Evolutionary conservation across 768 basidiomycete genomes (phyloP).

Genomic region (Suillus fuscotomentosus): DNA sequence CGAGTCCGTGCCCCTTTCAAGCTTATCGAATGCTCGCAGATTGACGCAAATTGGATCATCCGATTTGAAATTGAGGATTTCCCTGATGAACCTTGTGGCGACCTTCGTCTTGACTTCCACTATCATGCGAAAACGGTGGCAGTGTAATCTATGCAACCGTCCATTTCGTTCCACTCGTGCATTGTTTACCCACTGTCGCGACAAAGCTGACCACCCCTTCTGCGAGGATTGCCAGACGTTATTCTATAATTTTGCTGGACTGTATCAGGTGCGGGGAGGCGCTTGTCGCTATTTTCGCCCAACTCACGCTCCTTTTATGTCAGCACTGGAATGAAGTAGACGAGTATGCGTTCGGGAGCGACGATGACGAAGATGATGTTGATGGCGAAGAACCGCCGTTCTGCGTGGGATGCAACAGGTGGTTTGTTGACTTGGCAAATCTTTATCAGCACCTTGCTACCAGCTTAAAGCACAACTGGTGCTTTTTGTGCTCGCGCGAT

Average conservation of each 20-base stretch:
- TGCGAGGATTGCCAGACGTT: slow-evolving; percentile 20
- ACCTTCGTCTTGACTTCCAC: background rate
- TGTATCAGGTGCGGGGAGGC: slow-evolving; percentile 11
- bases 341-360: slow-evolving; percentile 3
- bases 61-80: no score
- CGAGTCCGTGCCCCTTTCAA: background rate
- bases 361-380: background rate
- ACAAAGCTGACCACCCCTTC: slow-evolving; percentile 16
- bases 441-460: slow-evolving; percentile 22
- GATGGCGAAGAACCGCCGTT: slow-evolving; percentile 12
- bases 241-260: slow-evolving; percentile 13
- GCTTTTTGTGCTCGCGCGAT: slow-evolving; percentile 31
- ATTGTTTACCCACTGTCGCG: slow-evolving; percentile 18
- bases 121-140: background rate
- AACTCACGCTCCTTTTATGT: background rate
- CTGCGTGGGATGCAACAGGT: slow-evolving; percentile 24
- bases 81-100: no score
- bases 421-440: slow-evolving; percentile 16
- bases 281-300: background rate
- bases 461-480: slow-evolving; percentile 33
- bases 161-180: slow-evolving; percentile 8
- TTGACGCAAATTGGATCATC: no score
- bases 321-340: background rate
- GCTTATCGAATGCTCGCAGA: background rate
- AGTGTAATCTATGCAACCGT: slow-evolving; percentile 1